Evolutionary conservation across 257 asterid genomes (phyloP), one percentile per base, ranked within the genome.

Genomic region (Cynanchum wilfordii): DNA sequence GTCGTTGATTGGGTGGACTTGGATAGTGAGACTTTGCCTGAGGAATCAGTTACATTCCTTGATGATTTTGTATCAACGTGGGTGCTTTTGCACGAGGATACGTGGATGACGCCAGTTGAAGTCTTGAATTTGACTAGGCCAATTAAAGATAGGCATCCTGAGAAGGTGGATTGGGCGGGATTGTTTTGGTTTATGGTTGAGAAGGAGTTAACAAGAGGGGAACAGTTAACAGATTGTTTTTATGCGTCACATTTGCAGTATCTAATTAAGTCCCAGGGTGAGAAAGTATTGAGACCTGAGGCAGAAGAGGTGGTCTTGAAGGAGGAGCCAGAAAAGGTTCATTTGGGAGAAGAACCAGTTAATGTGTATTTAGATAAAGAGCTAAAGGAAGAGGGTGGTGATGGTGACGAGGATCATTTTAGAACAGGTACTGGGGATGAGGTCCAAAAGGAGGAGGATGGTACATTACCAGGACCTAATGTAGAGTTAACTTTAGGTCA

Each of bases 81-180:
- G 94, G 77, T 93, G 57, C 96, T 93, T 65, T 80, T 91, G 86
- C 96, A 93, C 2, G 96, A 85, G 78, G 97, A 93, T 45, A 65
- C 50, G 49, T 93, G 97, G 97, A 79, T 87, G 81, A 88, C 82
- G 87, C 96, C 97, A 0, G 69, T 63, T 24, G 95, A 89, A 79
- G 95, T 93, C 63, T 42, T 66, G 73, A 84, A 85, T 57, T 91
- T 89, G 93, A 75, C 83, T 49, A 83, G 82, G 72, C 24, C 82
- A 47, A 88, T 93, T 42, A 88, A 85, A 76, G 96, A 87, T 6
- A 94, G 96, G 24, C 90, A 82, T 64, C 96, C 89, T 1, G 98
- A 91, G 82, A 93, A 86, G 84, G 96, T 93, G 69, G 98, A 93
- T 81, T 93, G 96, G 96, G 92, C 94, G 10, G 86, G 87, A 44